Evolutionary conservation across 2,329 filamentous ascomycete species (phyloP), one percentile per base, ranked within the genome.

Genomic region (Pseudogymnoascus sp.): DNA sequence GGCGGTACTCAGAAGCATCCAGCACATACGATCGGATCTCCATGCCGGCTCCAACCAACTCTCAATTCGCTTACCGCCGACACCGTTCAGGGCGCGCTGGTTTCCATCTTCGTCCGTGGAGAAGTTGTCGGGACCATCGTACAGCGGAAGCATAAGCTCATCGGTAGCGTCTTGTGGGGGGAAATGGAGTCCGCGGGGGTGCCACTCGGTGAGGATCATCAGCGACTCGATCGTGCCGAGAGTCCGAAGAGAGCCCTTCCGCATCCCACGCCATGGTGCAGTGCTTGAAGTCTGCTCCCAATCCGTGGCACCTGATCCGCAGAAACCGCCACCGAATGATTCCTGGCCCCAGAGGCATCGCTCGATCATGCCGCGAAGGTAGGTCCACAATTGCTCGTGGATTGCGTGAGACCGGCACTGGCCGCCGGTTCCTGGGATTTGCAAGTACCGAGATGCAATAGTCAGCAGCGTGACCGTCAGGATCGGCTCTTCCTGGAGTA

Each of bases 31-130:
- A 71, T 97, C 93, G 67, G 89, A 91, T 69, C 93, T 84, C 91
- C 93, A 97, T 7, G 91, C 93, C 2, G 95, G 95, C 74, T 99
- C 95, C 3, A 97, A 84, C 91, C 95, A 97, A 73, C 91, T 93
- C 72, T 96, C 92, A 67, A 97, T 95, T 29, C 92, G 82, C 73
- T 90, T 88, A 8, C 91, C 91, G 51, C 91, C 90, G 18, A 91
- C 83, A n/a, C 85, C 84, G 31, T 82, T 83, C 5, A 77, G 77
- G 62, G 78, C 74, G 64, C 75, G 68, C 62, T 73, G 74, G 21
- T 71, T 74, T 2, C 73, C 74, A 62, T 78, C 66, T 29, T 74
- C 78, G n/a, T 80, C 77, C 21, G 80, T 77, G n/a, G 76, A 77
- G 60, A 73, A 72, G 62, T 77, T 75, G 23, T 79, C 77, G 4